Percentiles rank a stretch among this genome's conserved stretches.
phyloP scores from a whole-genome alignment of 768 basidiomycete genomes.

The Trametes gibbosa region DNA sequence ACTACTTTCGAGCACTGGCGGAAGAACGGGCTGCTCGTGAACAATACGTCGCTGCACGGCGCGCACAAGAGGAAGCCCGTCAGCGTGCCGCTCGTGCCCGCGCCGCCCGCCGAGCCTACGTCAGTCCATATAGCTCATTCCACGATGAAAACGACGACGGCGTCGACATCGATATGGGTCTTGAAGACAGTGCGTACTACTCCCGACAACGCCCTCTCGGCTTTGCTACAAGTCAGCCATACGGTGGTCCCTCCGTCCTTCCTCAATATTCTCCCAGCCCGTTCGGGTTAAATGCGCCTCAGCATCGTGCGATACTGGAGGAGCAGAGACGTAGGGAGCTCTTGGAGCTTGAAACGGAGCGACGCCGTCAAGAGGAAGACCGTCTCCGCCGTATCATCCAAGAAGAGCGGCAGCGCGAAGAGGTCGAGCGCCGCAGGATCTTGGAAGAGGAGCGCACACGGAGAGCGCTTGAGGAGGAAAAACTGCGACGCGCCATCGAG shows the following conservation, averaged over 20 bases:
- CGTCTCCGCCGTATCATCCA: constrained; percentile 18
- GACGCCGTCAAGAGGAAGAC: constrained; percentile 24
- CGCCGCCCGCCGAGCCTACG: constrained; percentile 23
- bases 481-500: constrained; percentile 10
- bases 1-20: constrained; percentile 28
- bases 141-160: constrained; percentile 23
- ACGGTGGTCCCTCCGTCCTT: neutral
- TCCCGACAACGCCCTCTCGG: constrained; percentile 6
- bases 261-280: constrained; percentile 9
- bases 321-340: constrained; percentile 19
- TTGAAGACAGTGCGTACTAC: constrained; percentile 8
- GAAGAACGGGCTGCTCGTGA: constrained; percentile 30
- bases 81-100: constrained; percentile 29
- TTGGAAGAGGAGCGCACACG: constrained; percentile 20
- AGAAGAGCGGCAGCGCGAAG: constrained; percentile 18
- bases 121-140: constrained; percentile 23
- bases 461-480: constrained; percentile 13
- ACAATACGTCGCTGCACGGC: constrained; percentile 27
- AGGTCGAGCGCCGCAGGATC: constrained; percentile 13
- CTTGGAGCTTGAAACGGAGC: constrained; percentile 16
- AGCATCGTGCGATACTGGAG: constrained; percentile 19
- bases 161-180: constrained; percentile 13
- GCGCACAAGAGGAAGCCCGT: constrained; percentile 29
- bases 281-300: constrained; percentile 16
- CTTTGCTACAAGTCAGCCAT: neutral